A percentile compares a stretch with the other conserved stretches of the same genome.
Conservation (phyloP, 345 rosid genomes). For the Populus pruinosa region DNA sequence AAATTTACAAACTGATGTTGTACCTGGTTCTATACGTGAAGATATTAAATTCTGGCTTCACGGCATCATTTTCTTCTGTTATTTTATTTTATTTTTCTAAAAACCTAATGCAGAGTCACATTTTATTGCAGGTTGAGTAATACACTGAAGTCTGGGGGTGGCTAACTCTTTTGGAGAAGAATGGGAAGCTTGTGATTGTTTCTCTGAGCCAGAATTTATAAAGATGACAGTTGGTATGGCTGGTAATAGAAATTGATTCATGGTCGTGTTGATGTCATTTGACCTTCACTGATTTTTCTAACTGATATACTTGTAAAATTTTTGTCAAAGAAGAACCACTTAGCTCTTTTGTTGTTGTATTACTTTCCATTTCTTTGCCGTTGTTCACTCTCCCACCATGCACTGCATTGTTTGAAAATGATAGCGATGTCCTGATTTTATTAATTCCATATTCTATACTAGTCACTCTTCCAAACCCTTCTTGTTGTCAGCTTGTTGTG, state of each 20-base stretch:
- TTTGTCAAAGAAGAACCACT: conserved; percentile 1
- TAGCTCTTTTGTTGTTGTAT: background rate
- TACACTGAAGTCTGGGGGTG: conserved; percentile 51
- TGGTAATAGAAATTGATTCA: background rate
- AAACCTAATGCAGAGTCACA: background rate
- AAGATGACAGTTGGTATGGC: background rate
- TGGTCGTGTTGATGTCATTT: conserved; percentile 4
- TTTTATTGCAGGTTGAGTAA: conserved; percentile 52
- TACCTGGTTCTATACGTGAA: background rate
- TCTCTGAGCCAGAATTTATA: background rate
- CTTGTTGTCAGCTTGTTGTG: background rate
- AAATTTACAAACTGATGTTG: background rate
- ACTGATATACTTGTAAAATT: conserved; percentile 1
- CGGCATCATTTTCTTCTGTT: conserved; percentile 10
- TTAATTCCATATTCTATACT: background rate
- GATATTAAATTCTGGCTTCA: background rate
- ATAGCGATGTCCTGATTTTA: background rate
- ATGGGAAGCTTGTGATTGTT: background rate
- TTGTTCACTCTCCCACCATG: background rate
- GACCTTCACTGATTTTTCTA: conserved; percentile 10
- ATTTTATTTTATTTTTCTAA: background rate
- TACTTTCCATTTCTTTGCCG: background rate
- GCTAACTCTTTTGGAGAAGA: conserved; percentile 12
- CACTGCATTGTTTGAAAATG: background rate
- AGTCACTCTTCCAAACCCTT: background rate